Percentiles rank a stretch among this genome's conserved stretches.
Evolutionary conservation across 2,329 filamentous ascomycete species (phyloP).

Genomic region (Penicillium brevicompactum): DNA sequence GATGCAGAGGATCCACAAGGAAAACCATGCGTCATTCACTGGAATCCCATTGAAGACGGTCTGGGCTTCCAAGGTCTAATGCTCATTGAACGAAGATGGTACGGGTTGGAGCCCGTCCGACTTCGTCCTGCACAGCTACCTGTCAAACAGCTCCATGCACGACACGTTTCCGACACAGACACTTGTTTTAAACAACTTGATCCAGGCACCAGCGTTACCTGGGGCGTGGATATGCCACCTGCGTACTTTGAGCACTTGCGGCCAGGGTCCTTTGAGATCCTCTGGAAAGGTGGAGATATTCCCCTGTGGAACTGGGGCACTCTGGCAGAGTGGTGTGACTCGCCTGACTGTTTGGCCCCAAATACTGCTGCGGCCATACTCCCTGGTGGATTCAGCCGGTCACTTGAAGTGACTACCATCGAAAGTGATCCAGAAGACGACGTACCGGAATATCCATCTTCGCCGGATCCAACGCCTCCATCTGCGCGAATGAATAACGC

Average conservation of each 20-base stretch:
- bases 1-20: constrained; percentile 3
- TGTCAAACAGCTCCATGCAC: background rate
- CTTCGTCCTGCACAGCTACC: background rate
- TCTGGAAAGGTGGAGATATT: background rate
- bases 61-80: background rate
- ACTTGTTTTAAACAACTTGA: background rate
- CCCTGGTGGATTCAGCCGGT: background rate
- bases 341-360: background rate
- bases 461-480: background rate
- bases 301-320: background rate
- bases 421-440: background rate
- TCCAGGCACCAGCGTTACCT: background rate
- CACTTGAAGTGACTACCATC: background rate
- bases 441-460: background rate
- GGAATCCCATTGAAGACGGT: constrained; percentile 3
- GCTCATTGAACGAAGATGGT: background rate
- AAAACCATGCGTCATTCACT: constrained; percentile 5
- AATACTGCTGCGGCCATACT: background rate
- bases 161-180: background rate
- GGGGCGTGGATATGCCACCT: background rate
- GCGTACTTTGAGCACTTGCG: background rate
- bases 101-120: background rate
- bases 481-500: background rate
- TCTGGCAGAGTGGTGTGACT: background rate
- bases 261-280: background rate